These are phyloP conservation scores for Paracamarosporium sp. DNA, from an alignment of 2,329 filamentous ascomycete species.

Conservation along the genomic window DNA sequence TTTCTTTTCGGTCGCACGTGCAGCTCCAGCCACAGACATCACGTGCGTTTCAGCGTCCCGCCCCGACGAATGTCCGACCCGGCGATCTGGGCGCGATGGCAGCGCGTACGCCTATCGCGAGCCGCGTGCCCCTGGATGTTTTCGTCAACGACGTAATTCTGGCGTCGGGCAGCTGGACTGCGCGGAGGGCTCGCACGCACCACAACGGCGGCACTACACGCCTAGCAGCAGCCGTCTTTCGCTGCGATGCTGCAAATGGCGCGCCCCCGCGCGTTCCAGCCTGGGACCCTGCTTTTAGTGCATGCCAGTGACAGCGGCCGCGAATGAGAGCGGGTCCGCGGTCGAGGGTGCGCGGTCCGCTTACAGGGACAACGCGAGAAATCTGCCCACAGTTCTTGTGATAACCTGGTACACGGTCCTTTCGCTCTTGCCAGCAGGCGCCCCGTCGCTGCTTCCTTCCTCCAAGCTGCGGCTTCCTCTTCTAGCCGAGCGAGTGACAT, in stretches of 20 bases:
- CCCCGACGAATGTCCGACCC: not conserved
- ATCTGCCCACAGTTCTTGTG: not conserved
- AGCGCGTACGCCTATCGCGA: not conserved
- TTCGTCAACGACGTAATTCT: not conserved
- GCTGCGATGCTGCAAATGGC: not conserved
- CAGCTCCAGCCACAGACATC: not conserved
- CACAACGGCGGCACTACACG: not conserved
- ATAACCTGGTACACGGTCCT: not conserved
- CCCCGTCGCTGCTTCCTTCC: too few species aligned
- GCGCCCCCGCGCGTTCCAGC: not conserved
- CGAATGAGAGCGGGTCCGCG: not conserved
- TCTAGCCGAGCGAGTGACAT: slow-evolving; percentile 8
- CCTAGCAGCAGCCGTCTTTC: not conserved
- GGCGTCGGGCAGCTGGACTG: not conserved
- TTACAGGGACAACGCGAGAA: not conserved
- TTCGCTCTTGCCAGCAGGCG: not conserved
- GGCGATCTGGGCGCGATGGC: not conserved
- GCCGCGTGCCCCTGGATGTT: not conserved
- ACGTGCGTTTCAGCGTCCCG: not conserved
- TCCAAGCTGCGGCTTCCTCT: not conserved
- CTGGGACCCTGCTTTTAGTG: slow-evolving; percentile 6
- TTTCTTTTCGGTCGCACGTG: not conserved
- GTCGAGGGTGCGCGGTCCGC: not conserved
- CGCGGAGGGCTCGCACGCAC: not conserved
- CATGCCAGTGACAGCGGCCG: not conserved